Conservation (phyloP, 2,329 filamentous ascomycete genomes). For the Exophiala sp. region DNA sequence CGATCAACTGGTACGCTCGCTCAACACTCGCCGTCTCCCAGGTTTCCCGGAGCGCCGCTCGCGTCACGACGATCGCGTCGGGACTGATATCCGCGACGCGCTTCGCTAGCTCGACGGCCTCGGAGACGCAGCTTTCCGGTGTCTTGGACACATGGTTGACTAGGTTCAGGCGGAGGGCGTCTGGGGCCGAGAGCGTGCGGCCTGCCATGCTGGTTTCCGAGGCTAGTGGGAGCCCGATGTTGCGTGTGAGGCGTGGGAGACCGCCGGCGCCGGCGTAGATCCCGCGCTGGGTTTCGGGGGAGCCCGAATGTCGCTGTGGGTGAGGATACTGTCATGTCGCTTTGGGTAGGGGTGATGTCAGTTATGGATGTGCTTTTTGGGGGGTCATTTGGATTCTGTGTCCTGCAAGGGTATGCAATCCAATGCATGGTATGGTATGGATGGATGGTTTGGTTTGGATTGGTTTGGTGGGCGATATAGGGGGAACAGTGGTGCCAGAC, state of each 20-base stretch:
- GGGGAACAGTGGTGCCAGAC: too few relatives aligned
- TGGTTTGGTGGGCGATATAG: too few relatives aligned
- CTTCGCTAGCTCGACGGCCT: conserved; percentile 45
- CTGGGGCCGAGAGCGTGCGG: conserved; percentile 51
- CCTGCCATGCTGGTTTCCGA: conserved; percentile 66
- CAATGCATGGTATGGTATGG: too few relatives aligned
- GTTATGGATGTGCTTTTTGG: too few relatives aligned
- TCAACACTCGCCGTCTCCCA: conserved; percentile 65
- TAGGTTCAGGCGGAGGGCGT: conserved; percentile 61
- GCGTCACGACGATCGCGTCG: conserved; percentile 67
- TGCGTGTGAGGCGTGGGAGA: conserved; percentile 59
- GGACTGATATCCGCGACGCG: conserved; percentile 63
- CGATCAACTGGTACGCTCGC: conserved; percentile 50
- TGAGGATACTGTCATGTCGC: conserved; percentile 61
- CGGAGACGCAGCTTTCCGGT: conserved; percentile 28
- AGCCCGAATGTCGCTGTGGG: conserved; percentile 57
- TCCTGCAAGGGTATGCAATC: too few relatives aligned
- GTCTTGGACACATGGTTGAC: conserved; percentile 44
- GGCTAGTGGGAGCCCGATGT: conserved; percentile 62
- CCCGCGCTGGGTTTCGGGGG: conserved; percentile 65
- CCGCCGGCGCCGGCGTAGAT: conserved; percentile 67
- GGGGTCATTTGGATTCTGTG: too few relatives aligned
- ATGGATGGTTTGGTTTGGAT: too few relatives aligned
- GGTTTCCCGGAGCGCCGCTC: conserved; percentile 64
- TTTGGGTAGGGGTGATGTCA: conserved; percentile 1